These are phyloP conservation scores for Striga asiatica DNA, from an alignment of 257 asterid species.

Conservation along the genomic window DNA sequence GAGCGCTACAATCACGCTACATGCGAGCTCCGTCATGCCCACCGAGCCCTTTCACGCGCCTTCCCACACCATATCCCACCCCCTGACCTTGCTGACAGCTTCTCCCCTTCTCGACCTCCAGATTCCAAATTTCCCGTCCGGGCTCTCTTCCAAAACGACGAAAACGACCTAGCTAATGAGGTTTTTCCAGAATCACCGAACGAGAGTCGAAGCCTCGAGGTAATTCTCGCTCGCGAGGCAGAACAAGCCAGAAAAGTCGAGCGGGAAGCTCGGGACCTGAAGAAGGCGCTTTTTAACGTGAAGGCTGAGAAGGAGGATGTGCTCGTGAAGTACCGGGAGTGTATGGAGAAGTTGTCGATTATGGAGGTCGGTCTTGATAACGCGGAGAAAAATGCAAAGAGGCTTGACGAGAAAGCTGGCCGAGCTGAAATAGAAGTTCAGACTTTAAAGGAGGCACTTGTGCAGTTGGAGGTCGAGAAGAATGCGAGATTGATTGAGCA, in stretches of 20 bases:
- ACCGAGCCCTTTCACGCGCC: no score
- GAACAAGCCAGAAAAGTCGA: no score
- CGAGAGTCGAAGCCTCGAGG: conserved; percentile 45
- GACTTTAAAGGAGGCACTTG: conserved; percentile 53
- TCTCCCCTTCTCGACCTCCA: no score
- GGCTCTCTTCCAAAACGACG: conserved; percentile 23
- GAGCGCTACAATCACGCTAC: conserved; percentile 81
- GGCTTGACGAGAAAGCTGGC: conserved; percentile 44
- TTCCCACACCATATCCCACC: no score
- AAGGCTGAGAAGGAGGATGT: conserved; percentile 54
- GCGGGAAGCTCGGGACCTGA: no score
- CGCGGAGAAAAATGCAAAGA: conserved; percentile 41
- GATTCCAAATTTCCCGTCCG: no score
- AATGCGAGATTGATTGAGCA: conserved; percentile 39
- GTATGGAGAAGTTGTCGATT: conserved; percentile 41
- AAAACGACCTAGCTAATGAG: no score
- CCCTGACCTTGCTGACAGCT: no score
- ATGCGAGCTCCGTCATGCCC: conserved; percentile 85
- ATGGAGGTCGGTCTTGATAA: conserved; percentile 41
- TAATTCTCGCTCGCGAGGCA: no score
- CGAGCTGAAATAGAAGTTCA: conserved; percentile 59
- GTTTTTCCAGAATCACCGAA: conserved; percentile 21
- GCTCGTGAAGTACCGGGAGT: conserved; percentile 55
- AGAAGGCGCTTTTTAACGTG: conserved; percentile 38
- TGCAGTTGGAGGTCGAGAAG: conserved; percentile 50